Evolutionary conservation across 1,284 basidiomycete genomes (phyloP).

Genomic region (Apiotrichum mycotoxinovorans): DNA sequence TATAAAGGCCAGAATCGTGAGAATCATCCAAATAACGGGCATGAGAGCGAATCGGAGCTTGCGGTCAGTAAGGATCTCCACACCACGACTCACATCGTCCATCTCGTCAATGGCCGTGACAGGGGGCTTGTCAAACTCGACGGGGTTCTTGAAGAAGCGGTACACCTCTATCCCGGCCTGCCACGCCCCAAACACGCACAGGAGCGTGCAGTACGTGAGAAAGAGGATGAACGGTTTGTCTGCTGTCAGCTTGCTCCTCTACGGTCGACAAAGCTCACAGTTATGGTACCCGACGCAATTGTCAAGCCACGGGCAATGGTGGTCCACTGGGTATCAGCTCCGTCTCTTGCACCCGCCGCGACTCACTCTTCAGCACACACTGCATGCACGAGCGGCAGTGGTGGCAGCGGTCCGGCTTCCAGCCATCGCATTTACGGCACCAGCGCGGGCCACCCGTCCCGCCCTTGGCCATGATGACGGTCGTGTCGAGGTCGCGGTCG

Average conservation of each 20-base stretch:
- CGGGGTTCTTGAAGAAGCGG: slow-evolving; percentile 61
- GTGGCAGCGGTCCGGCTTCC: slow-evolving; percentile 76
- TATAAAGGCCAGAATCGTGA: slow-evolving; percentile 61
- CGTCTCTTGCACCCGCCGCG: background rate
- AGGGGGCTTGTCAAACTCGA: background rate
- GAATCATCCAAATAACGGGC: slow-evolving; percentile 66
- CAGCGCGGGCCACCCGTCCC: slow-evolving; percentile 38
- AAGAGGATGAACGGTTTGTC: slow-evolving; percentile 81
- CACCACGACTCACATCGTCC: slow-evolving; percentile 6
- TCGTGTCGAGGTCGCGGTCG: background rate
- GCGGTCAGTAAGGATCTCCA: slow-evolving; percentile 23
- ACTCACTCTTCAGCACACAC: slow-evolving; percentile 83
- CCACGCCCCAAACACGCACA: slow-evolving; percentile 61
- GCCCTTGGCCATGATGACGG: slow-evolving; percentile 34
- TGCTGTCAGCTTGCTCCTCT: slow-evolving; percentile 10
- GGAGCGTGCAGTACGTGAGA: slow-evolving; percentile 62
- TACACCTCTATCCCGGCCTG: slow-evolving; percentile 61
- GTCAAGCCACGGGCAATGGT: slow-evolving; percentile 84
- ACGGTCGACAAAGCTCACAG: slow-evolving; percentile 44
- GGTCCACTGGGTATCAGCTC: slow-evolving; percentile 55
- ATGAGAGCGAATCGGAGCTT: slow-evolving; percentile 55
- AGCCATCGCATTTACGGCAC: slow-evolving; percentile 46
- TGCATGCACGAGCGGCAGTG: slow-evolving; percentile 73
- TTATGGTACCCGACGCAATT: slow-evolving; percentile 80
- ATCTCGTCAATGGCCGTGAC: slow-evolving; percentile 6